Percentiles rank a stretch among this genome's conserved stretches.
phyloP scores from a whole-genome alignment of 1,284 basidiomycete genomes.

The Apiotrichum mycotoxinovorans region DNA sequence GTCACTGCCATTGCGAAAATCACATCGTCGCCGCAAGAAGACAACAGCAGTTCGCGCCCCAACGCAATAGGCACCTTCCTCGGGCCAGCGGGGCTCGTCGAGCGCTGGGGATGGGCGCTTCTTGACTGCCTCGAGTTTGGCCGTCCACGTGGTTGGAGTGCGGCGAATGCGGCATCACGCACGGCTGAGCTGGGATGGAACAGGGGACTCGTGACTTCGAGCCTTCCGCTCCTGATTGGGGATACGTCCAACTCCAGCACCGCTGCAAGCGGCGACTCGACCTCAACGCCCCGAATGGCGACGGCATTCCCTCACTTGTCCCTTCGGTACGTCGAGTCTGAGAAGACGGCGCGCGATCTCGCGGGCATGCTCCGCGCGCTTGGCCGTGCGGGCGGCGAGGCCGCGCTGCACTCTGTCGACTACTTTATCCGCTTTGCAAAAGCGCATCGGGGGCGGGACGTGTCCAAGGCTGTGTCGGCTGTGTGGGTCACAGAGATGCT shows the following conservation, averaged over 20 bases:
- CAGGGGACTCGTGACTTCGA: conserved; percentile 24
- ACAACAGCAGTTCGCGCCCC: conserved; percentile 32
- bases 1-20: conserved; percentile 67
- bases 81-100: conserved; percentile 74
- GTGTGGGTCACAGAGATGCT: conserved; percentile 77
- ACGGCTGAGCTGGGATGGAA: conserved; percentile 49
- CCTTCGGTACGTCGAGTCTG: conserved; percentile 62
- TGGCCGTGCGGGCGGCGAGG: conserved; percentile 64
- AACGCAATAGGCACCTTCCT: conserved; percentile 61
- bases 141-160: conserved; percentile 56
- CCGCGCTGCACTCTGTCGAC: conserved; percentile 69
- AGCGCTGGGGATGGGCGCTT: conserved; percentile 82
- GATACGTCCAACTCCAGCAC: background rate
- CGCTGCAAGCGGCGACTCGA: background rate
- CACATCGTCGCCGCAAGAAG: conserved; percentile 42
- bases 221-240: conserved; percentile 25
- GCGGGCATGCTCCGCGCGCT: conserved; percentile 67
- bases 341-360: conserved; percentile 58
- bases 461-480: conserved; percentile 61
- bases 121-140: conserved; percentile 70
- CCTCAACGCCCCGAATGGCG: conserved; percentile 1
- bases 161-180: conserved; percentile 31
- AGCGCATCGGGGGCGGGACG: conserved; percentile 39
- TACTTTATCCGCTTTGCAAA: conserved; percentile 67
- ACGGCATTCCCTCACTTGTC: conserved; percentile 49